A percentile compares a stretch with the other conserved stretches of the same genome.
Conservation (phyloP, 495 filamentous ascomycete species). For the Penicillium robsamsonii region DNA sequence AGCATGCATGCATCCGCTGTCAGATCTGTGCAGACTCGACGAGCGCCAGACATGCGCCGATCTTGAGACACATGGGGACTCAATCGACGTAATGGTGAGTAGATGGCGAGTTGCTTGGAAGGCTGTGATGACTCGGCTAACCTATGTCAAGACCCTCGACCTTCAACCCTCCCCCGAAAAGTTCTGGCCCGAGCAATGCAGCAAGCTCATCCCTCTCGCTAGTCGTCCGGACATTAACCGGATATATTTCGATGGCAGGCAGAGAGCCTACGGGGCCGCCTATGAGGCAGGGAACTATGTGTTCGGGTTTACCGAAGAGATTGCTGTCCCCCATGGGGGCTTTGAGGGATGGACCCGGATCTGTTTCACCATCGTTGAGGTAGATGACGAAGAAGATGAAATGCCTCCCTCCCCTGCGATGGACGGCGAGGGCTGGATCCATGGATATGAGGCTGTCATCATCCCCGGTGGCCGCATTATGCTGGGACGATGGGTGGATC, state of each 20-base stretch:
- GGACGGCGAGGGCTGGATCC: constrained; percentile 28
- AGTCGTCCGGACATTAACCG: constrained; percentile 5
- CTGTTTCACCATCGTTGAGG: constrained; percentile 37
- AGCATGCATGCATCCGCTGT: constrained; percentile 38
- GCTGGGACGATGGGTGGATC: constrained; percentile 48
- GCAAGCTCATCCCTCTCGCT: constrained; percentile 16
- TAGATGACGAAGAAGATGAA: constrained; percentile 9
- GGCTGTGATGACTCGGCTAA: background rate
- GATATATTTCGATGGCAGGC: constrained; percentile 28
- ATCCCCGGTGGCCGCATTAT: constrained; percentile 48
- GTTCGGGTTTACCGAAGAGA: constrained; percentile 33
- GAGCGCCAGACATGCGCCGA: constrained; percentile 34
- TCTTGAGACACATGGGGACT: constrained; percentile 18
- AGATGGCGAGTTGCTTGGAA: background rate
- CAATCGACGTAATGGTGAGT: constrained; percentile 28
- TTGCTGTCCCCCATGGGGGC: constrained; percentile 24
- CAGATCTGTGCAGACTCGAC: constrained; percentile 3
- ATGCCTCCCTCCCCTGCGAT: background rate
- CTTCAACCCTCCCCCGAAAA: constrained; percentile 15
- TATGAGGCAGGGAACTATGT: constrained; percentile 14
- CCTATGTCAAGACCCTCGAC: constrained; percentile 21
- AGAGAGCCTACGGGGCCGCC: constrained; percentile 12
- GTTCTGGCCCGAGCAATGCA: constrained; percentile 30
- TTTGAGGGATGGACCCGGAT: constrained; percentile 44
- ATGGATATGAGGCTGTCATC: constrained; percentile 50